Conservation (phyloP, 768 basidiomycete species). For the Pulveroboletus sp. region DNA sequence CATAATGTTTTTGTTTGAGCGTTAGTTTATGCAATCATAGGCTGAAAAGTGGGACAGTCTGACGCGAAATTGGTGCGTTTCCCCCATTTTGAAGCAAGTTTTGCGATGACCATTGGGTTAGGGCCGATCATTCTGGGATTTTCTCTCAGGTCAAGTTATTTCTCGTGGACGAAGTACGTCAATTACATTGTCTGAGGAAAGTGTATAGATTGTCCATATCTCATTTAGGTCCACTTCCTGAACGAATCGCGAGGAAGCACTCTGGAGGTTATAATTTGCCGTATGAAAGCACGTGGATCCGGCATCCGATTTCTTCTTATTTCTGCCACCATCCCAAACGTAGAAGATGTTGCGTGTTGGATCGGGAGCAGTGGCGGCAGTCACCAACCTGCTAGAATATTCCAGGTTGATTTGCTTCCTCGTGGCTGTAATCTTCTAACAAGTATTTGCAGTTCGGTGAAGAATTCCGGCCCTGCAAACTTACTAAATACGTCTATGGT, state of each 20-base stretch:
- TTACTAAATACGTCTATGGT: conserved; percentile 69
- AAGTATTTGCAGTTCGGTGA: conserved; percentile 71
- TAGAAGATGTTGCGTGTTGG: conserved; percentile 86
- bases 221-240: conserved; percentile 77
- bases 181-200: not conserved
- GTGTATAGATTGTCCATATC: not conserved
- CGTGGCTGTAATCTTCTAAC: not conserved
- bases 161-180: conserved; percentile 81
- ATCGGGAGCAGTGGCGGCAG: conserved; percentile 46
- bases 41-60: conserved; percentile 97
- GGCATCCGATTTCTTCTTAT: conserved; percentile 80
- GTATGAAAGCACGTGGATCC: conserved; percentile 78
- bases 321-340: conserved; percentile 93
- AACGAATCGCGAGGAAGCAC: conserved; percentile 89
- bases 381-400: conserved; percentile 51
- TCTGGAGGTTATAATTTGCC: conserved; percentile 88
- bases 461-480: conserved; percentile 82
- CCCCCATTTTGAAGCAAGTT: not conserved
- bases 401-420: conserved; percentile 47
- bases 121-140: conserved; percentile 61
- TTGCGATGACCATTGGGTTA: conserved; percentile 21
- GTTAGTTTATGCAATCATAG: conserved; percentile 33
- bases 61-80: conserved; percentile 81
- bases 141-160: conserved; percentile 72
- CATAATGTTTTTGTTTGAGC: not conserved